Evolutionary conservation across 179 eudicot species (phyloP).

Genomic region (Carnegiea gigantea): DNA sequence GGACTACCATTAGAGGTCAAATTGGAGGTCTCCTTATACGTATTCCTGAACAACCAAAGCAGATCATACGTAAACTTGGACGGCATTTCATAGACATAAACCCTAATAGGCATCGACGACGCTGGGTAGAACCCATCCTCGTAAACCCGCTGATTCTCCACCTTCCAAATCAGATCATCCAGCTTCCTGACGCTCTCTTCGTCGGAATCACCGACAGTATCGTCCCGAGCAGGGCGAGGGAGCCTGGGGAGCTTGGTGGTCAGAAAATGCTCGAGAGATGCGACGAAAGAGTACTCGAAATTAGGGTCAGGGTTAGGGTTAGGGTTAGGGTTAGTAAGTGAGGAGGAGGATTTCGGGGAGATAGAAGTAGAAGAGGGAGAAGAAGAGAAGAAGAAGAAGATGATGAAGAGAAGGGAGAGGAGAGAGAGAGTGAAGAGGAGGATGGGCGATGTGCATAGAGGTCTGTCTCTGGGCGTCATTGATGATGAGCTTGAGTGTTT

Average conservation of each 20-base stretch:
- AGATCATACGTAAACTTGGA: constrained; percentile 80
- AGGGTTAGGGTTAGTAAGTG: constrained; percentile 38
- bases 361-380: constrained; percentile 28
- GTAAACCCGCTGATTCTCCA: constrained; percentile 43
- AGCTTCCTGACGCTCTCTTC: constrained; percentile 40
- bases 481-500: constrained; percentile 34
- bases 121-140: constrained; percentile 32
- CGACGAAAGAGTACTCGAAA: constrained; percentile 66
- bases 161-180: constrained; percentile 54
- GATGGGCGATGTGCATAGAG: constrained; percentile 41
- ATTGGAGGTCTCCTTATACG: constrained; percentile 66
- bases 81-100: constrained; percentile 93
- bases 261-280: constrained; percentile 74
- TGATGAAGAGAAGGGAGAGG: constrained; percentile 43
- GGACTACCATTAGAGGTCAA: constrained; percentile 98
- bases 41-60: constrained; percentile 58
- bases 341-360: constrained; percentile 22
- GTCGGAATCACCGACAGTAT: constrained; percentile 27
- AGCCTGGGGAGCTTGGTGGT: constrained; percentile 25
- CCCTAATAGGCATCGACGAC: constrained; percentile 47
- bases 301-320: constrained; percentile 13
- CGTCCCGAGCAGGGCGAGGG: constrained; percentile 27
- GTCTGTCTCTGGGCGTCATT: constrained; percentile 32
- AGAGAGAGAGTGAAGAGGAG: constrained; percentile 46
- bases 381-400: constrained; percentile 33